Evolutionary conservation across 352 stramenopile genomes (phyloP).

Genomic region (Phytophthora lateralis): DNA sequence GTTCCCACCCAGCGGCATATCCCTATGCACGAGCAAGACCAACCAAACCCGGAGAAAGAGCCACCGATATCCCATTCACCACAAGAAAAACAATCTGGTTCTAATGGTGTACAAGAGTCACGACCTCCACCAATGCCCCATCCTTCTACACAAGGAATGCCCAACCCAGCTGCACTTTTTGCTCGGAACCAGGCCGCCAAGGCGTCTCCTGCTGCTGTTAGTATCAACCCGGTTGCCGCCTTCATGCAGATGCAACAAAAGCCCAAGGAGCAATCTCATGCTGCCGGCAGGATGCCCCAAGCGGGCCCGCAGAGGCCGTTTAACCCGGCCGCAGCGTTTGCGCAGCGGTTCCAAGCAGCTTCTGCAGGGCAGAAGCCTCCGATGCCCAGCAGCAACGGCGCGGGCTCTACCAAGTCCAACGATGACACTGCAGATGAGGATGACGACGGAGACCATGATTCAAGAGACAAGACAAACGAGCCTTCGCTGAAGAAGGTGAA

Average conservation of each 20-base stretch:
- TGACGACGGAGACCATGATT: conserved; percentile 46
- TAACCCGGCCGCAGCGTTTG: conserved; percentile 61
- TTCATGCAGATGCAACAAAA: conserved; percentile 65
- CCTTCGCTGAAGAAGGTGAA: conserved; percentile 80
- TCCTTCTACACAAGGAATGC: conserved; percentile 19
- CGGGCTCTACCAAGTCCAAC: conserved; percentile 41
- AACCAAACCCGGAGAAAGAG: conserved; percentile 38
- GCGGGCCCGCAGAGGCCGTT: conserved; percentile 38
- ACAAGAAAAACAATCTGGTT: conserved; percentile 25
- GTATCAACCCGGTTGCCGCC: conserved; percentile 52
- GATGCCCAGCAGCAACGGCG: conserved; percentile 36
- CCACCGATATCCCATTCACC: conserved; percentile 18
- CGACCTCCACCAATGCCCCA: conserved; percentile 9
- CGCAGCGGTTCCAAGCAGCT: conserved; percentile 49
- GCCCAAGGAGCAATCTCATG: conserved; percentile 19
- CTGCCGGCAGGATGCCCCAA: conserved; percentile 20
- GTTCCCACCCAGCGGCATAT: conserved; percentile 13
- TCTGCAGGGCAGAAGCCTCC: conserved; percentile 40
- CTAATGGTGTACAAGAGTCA: conserved; percentile 16
- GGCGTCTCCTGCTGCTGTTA: conserved; percentile 14
- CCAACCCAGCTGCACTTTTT: conserved; percentile 70
- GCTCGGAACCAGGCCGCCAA: conserved; percentile 49
- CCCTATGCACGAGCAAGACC: conserved; percentile 32
- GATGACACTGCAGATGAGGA: conserved; percentile 43
- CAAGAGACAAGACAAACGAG: conserved; percentile 39